Evolutionary conservation across 345 rosid species (phyloP), one percentile per base, ranked within the genome.

Genomic region (Erodium maritimum): DNA sequence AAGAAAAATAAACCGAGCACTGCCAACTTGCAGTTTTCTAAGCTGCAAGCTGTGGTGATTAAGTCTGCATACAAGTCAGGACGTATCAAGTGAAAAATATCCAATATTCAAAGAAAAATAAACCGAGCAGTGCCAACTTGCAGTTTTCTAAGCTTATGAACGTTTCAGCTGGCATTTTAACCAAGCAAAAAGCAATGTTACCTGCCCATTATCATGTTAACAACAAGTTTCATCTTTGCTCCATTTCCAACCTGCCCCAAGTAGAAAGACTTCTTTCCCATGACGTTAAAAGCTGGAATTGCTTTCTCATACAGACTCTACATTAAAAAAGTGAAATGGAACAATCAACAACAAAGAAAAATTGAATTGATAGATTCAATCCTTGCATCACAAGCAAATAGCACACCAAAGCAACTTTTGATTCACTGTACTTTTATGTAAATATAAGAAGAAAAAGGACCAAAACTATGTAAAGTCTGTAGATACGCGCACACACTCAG

Each of bases 131-230:
- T 42, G 16, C 17, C 21, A 51, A 29, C 19, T 51, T 51, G 54
- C 14, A 3, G 13, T 46, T 10, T 46, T 46, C 51, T 46, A 46
- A 11, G n/a, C 1, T 46, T 46, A 1, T 11, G 51, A 3, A 46
- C n/a, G 2, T 46, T 46, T 17, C 14, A 46, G 3, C 51, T 20
- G 20, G 24, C 34, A 55, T 55, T 55, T 55, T 22, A 20, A 20
- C 19, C 21, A 33, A 0, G 57, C 16, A 23, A 13, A 55, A n/a
- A 9, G 42, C 55, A 65, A 17, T 50, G 23, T 67, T 76, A 91
- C 98, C 96, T 83, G 68, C 99, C 99, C 96, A 93, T 86, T 65
- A 93, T 78, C 99, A 93, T 86, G 80, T 93, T 93, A 59, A 93
- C 94, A 20, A 88, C 85, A 61, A 88, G 93, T 71, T 93, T 88